Evolutionary conservation across 176 grass and related monocot species (phyloP).

Genomic region (Carex parvula): DNA sequence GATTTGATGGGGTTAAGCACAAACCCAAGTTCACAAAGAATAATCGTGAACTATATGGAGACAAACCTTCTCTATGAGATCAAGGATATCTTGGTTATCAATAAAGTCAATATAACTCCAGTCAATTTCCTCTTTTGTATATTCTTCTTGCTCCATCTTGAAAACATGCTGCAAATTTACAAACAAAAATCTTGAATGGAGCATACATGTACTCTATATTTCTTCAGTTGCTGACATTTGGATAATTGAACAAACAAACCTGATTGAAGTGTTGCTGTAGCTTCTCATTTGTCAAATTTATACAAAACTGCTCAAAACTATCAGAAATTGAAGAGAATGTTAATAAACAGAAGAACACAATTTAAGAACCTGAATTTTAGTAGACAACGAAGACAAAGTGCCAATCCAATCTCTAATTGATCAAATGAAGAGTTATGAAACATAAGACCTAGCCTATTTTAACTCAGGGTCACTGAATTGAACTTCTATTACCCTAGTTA

Average conservation of each 20-base stretch:
- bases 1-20: slow-evolving; percentile 9
- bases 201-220: not conserved
- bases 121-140: slow-evolving; percentile 97
- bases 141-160: slow-evolving; percentile 99
- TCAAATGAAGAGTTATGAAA: not conserved
- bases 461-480: not conserved
- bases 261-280: slow-evolving; percentile 99
- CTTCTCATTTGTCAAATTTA: slow-evolving; percentile 99
- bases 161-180: slow-evolving; percentile 84
- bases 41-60: not conserved
- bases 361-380: slow-evolving; percentile 13
- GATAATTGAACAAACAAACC: slow-evolving; percentile 34
- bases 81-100: slow-evolving; percentile 93
- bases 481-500: not conserved
- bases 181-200: not conserved
- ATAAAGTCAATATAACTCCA: slow-evolving; percentile 99
- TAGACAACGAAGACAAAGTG: slow-evolving; percentile 10
- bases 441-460: not conserved
- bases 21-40: slow-evolving; percentile 18
- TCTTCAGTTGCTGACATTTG: not conserved
- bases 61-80: slow-evolving; percentile 97
- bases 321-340: slow-evolving; percentile 19
- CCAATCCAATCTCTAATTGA: not conserved
- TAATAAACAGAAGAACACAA: slow-evolving; percentile 22
- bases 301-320: slow-evolving; percentile 99